Conservation (phyloP, 768 basidiomycete species). For the Xerocomellus dryophilus region DNA sequence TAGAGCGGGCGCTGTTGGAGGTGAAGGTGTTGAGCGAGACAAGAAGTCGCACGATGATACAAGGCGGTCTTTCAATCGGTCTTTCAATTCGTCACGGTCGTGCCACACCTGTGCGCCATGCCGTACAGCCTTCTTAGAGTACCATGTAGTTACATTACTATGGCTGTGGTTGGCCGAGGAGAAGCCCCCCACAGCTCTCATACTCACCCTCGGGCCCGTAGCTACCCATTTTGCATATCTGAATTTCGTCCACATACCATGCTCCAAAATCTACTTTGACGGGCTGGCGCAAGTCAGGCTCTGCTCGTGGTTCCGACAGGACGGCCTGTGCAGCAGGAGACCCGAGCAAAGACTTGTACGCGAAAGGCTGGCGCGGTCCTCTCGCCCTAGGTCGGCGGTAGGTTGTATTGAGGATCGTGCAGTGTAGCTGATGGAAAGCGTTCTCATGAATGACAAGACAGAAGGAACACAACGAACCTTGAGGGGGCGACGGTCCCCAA, state of each 20-base stretch:
- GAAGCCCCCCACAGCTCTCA: constrained; percentile 38
- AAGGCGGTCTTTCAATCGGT: constrained; percentile 34
- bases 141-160: neutral
- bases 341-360: constrained; percentile 36
- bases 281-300: constrained; percentile 17
- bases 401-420: constrained; percentile 49
- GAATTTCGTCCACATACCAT: constrained; percentile 53
- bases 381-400: constrained; percentile 36
- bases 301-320: neutral
- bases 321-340: constrained; percentile 23
- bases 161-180: constrained; percentile 1
- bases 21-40: constrained; percentile 39
- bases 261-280: constrained; percentile 47
- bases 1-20: constrained; percentile 36
- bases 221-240: constrained; percentile 73
- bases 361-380: constrained; percentile 40
- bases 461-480: constrained; percentile 37
- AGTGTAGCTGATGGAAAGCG: constrained; percentile 38
- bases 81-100: constrained; percentile 30
- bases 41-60: constrained; percentile 38
- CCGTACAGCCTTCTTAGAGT: constrained; percentile 10
- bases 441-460: neutral
- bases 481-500: constrained; percentile 47
- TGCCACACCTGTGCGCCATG: constrained; percentile 33
- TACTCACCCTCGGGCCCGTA: constrained; percentile 62